Base-by-base conservation (phyloP, 768 basidiomycete species). In the Russula sp. region DNA sequence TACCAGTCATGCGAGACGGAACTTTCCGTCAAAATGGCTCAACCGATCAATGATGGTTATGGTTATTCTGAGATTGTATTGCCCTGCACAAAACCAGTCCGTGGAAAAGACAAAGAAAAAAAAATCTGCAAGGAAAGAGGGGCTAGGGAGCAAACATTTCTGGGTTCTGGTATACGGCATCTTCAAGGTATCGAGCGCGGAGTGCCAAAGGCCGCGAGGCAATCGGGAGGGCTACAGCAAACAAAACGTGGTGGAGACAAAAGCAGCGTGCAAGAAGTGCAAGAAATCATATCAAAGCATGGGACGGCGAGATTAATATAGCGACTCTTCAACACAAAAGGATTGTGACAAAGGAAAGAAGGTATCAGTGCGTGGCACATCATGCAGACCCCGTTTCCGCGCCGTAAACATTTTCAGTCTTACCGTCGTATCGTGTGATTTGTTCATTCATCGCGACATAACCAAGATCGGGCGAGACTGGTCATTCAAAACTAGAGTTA, bases 391-490 rank as follows among this genome's bases (percentile, higher is more conserved):
- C 49, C 42, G 66, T 65, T 57, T 59, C 63, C 58, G 31, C 59
- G 52, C 56, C 55, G 64, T 62, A 66, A 57, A 66, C 66, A 34
- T 66, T 62, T 66, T 66, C 64, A 48, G 52, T 52, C 54, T 67
- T 66, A 49, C 64, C 59, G 42, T 57, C 57, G 61, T 68, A 66
- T 58, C 56, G 64, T 53, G 61, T 54, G 48, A 57, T 55, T 71
- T 89, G 86, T 73, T 89, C 88, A 74, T 85, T 88, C 87, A 90
- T 87, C 70, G 82, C 79, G 71, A 90, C 88, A 77, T 84, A 91
- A 64, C 87, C 89, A 78, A 89, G 90, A 80, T 90, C 88, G 75
- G 89, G 89, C 71, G 88, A 88, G 82, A 87, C 89, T 87, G 76
- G 64, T 71, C 69, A 71, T 77, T 82, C 76, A 81, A 78, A 79